These are phyloP conservation scores for Calonectria pauciramosa DNA, from an alignment of 2,329 filamentous ascomycete species.

Conservation along the genomic window DNA sequence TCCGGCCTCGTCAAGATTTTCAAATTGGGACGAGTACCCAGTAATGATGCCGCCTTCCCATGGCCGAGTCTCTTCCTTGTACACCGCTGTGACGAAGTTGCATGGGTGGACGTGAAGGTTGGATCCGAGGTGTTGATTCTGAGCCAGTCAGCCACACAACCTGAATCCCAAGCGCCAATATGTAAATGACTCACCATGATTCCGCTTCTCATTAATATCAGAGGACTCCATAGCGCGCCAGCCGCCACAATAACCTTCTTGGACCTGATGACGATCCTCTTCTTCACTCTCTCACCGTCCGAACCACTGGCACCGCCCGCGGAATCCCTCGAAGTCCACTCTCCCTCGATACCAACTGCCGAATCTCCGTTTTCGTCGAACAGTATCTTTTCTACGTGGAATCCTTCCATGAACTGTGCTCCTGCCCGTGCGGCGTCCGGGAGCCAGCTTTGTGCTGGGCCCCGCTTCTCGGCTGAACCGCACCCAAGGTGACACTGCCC, in stretches of 20 bases:
- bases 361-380: slow-evolving; percentile 73
- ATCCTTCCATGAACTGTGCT: slow-evolving; percentile 87
- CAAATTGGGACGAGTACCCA: slow-evolving; percentile 80
- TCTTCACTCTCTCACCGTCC: slow-evolving; percentile 61
- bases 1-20: slow-evolving; percentile 83
- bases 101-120: slow-evolving; percentile 89
- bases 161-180: background rate
- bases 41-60: slow-evolving; percentile 87
- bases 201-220: slow-evolving; percentile 83
- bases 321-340: slow-evolving; percentile 80
- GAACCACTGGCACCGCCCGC: slow-evolving; percentile 69
- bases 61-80: slow-evolving; percentile 76
- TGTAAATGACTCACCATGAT: slow-evolving; percentile 66
- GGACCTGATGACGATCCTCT: slow-evolving; percentile 79
- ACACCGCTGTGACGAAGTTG: slow-evolving; percentile 70
- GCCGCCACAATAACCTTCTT: slow-evolving; percentile 85
- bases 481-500: slow-evolving; percentile 74
- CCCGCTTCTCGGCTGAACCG: slow-evolving; percentile 80
- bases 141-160: slow-evolving; percentile 37
- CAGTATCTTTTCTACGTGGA: slow-evolving; percentile 77
- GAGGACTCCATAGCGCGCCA: slow-evolving; percentile 82
- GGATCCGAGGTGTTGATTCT: slow-evolving; percentile 84
- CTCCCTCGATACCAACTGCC: slow-evolving; percentile 79
- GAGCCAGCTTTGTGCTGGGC: slow-evolving; percentile 82
- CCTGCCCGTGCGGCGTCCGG: slow-evolving; percentile 84